Evolutionary conservation across 2,329 filamentous ascomycete species (phyloP).

Genomic region (Nigrospora sphaerica): DNA sequence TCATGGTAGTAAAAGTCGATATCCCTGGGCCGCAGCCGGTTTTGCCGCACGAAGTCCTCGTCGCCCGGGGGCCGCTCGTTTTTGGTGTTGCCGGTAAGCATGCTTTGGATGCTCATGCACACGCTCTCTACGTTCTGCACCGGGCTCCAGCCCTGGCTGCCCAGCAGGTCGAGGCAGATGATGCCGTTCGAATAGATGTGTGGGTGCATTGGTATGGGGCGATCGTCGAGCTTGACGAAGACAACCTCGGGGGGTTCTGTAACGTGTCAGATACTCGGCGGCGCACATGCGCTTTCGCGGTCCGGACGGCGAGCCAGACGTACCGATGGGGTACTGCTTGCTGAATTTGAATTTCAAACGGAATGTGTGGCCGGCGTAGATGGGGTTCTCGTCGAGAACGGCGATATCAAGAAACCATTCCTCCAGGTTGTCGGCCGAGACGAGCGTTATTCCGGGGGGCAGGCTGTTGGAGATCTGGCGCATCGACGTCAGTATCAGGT

Average conservation of each 20-base stretch:
- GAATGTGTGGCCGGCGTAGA: conserved; percentile 76
- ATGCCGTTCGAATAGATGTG: conserved; percentile 99
- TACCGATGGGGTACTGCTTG: conserved; percentile 83
- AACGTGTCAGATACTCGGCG: neutral
- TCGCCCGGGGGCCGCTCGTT: conserved; percentile 87
- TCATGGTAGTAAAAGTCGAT: conserved; percentile 95
- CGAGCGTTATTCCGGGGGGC: conserved; percentile 68
- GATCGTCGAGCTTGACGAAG: conserved; percentile 61
- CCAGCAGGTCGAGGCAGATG: conserved; percentile 92
- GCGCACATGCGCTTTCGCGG: neutral
- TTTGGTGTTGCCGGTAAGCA: conserved; percentile 92
- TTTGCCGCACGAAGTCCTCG: conserved; percentile 77
- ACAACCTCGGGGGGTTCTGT: conserved; percentile 90
- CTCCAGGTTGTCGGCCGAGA: conserved; percentile 73
- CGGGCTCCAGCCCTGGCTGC: conserved; percentile 84
- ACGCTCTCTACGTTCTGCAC: conserved; percentile 96
- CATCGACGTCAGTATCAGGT: neutral
- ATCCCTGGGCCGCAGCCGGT: conserved; percentile 73
- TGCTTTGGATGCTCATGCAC: conserved; percentile 95
- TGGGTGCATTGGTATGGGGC: conserved; percentile 84
- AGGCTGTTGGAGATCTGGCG: conserved; percentile 47
- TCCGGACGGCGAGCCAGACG: conserved; percentile 7
- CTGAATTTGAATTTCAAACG: conserved; percentile 84
- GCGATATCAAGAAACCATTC: conserved; percentile 91
- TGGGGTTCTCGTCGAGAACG: conserved; percentile 83